Conservation (phyloP, 176 grass and related monocot genomes). For the Oryza coarctata region DNA sequence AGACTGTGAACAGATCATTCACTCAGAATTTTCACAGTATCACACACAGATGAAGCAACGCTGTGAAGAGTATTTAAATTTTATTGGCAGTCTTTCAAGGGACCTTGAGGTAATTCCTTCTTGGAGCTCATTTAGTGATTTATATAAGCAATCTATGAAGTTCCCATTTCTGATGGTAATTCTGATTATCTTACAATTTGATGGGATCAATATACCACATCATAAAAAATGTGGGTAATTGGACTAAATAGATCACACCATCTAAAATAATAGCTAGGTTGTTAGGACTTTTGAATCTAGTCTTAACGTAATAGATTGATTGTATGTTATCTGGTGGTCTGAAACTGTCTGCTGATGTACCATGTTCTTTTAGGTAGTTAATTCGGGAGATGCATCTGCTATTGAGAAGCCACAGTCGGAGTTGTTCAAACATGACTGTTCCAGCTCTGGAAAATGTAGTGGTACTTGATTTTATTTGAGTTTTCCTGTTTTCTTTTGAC, state of each 20-base stretch:
- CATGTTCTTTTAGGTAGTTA: constrained; percentile 51
- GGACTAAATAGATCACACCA: background rate
- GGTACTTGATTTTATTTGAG: constrained; percentile 66
- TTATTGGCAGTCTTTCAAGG: constrained; percentile 59
- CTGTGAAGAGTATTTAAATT: constrained; percentile 69
- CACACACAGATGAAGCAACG: constrained; percentile 60
- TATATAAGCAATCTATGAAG: background rate
- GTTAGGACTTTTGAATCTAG: background rate
- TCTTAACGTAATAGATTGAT: background rate
- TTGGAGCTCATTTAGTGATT: background rate
- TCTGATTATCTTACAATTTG: background rate
- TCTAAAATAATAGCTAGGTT: background rate
- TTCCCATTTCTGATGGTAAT: constrained; percentile 7
- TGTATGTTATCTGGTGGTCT: background rate
- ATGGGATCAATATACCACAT: background rate
- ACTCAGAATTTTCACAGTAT: constrained; percentile 77
- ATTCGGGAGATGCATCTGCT: constrained; percentile 49
- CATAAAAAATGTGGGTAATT: background rate
- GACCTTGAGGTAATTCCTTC: constrained; percentile 66
- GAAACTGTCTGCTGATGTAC: constrained; percentile 24
- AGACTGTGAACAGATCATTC: constrained; percentile 88
- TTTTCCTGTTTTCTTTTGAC: constrained; percentile 10
- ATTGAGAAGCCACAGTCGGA: constrained; percentile 41
- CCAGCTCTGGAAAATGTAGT: constrained; percentile 83
- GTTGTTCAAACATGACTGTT: constrained; percentile 66